These are phyloP conservation scores for Penstemon barbatus DNA, from an alignment of 257 asterid species.

Conservation along the genomic window DNA sequence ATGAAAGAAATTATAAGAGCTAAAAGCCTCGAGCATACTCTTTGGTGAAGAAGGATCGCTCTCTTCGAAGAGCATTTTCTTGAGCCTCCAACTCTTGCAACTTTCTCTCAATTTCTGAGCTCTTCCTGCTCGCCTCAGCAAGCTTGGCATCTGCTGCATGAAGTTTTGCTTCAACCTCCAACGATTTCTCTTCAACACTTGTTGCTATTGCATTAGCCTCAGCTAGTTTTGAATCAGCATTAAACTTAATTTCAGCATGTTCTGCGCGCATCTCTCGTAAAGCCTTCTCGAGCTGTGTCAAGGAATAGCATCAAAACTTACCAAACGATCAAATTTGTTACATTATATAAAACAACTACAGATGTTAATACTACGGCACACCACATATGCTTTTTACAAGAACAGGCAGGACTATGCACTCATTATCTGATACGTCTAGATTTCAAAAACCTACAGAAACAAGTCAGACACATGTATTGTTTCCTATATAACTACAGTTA, in stretches of 20 bases:
- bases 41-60: slow-evolving; percentile 58
- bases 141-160: slow-evolving; percentile 85
- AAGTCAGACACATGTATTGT: slow-evolving; percentile 5
- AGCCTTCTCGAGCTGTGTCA: slow-evolving; percentile 90
- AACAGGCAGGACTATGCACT: background rate
- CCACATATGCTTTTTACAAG: background rate
- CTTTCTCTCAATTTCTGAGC: slow-evolving; percentile 80
- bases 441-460: background rate
- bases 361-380: background rate
- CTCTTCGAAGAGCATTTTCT: slow-evolving; percentile 77
- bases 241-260: slow-evolving; percentile 80
- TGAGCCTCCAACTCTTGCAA: slow-evolving; percentile 66
- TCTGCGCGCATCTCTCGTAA: slow-evolving; percentile 81
- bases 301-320: slow-evolving; percentile 32
- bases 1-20: slow-evolving; percentile 19
- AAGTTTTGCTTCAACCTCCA: slow-evolving; percentile 86
- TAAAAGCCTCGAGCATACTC: slow-evolving; percentile 57
- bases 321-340: slow-evolving; percentile 3
- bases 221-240: slow-evolving; percentile 80
- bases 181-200: slow-evolving; percentile 74
- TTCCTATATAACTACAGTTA: background rate
- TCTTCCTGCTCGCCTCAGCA: slow-evolving; percentile 88
- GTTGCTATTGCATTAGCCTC: slow-evolving; percentile 83
- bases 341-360: background rate
- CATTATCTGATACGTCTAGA: background rate